Conservation (phyloP, 2,329 filamentous ascomycete genomes). For the Tolypocladium paradoxum region DNA sequence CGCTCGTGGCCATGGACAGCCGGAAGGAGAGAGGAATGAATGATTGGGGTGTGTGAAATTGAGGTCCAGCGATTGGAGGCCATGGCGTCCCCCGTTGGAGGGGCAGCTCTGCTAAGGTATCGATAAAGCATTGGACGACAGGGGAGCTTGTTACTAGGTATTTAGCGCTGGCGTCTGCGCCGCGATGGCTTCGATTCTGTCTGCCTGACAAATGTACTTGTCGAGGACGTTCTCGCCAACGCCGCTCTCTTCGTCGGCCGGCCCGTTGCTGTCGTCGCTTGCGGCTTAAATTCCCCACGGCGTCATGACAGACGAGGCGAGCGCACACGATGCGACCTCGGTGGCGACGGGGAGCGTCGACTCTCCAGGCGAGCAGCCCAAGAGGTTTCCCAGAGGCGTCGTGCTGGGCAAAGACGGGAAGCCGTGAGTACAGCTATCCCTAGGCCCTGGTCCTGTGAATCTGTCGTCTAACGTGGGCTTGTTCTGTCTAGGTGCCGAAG, state of each 20-base stretch:
- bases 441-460: not conserved
- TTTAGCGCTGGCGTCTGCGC: not conserved
- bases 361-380: conserved; percentile 25
- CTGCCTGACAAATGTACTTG: not conserved
- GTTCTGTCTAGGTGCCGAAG: conserved; percentile 18
- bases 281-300: not conserved
- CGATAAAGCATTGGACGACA: not conserved
- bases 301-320: conserved; percentile 27
- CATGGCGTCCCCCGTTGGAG: not conserved
- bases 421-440: conserved; percentile 46
- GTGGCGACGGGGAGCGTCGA: conserved; percentile 7
- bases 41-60: too few relatives aligned
- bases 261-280: not conserved
- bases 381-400: conserved; percentile 58
- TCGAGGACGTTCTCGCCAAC: not conserved
- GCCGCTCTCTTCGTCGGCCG: not conserved
- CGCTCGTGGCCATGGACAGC: not conserved
- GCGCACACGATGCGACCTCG: conserved; percentile 15
- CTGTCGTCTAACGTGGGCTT: not conserved
- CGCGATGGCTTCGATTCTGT: not conserved
- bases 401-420: conserved; percentile 74
- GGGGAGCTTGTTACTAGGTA: not conserved
- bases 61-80: not conserved
- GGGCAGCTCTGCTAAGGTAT: not conserved
- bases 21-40: not conserved